A percentile compares a stretch with the other conserved stretches of the same genome.
Evolutionary conservation across 495 filamentous ascomycete species (phyloP).

Genomic region (Daldinia childiae): DNA sequence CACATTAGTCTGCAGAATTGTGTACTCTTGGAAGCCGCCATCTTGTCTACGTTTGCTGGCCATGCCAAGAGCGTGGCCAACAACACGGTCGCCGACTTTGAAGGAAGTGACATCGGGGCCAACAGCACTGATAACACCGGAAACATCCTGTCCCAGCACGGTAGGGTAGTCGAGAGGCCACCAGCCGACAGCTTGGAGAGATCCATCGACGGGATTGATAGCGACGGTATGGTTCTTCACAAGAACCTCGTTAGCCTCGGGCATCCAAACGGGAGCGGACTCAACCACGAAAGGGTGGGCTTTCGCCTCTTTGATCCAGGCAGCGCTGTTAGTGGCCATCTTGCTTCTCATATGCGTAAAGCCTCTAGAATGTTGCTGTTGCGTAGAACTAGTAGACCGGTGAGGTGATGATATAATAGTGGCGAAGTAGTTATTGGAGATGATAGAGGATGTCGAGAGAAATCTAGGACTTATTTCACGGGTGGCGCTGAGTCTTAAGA

Average conservation of each 20-base stretch:
- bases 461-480: conserved; percentile 19
- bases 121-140: conserved; percentile 59
- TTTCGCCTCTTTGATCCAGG: conserved; percentile 41
- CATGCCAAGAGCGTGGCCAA: conserved; percentile 43
- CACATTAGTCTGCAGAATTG: conserved; percentile 43
- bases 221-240: conserved; percentile 53
- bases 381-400: not conserved
- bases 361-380: conserved; percentile 6
- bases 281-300: conserved; percentile 46
- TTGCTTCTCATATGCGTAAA: conserved; percentile 23
- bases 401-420: not conserved
- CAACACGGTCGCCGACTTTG: conserved; percentile 56
- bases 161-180: conserved; percentile 54
- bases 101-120: conserved; percentile 55
- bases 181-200: conserved; percentile 50
- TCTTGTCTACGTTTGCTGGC: conserved; percentile 34
- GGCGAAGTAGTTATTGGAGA: conserved; percentile 13
- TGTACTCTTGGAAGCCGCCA: conserved; percentile 53
- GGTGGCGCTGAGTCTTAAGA: conserved; percentile 35
- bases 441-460: conserved; percentile 27
- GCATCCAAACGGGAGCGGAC: conserved; percentile 42
- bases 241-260: conserved; percentile 50
- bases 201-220: conserved; percentile 61
- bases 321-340: conserved; percentile 43
- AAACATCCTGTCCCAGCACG: conserved; percentile 63